Conservation (phyloP, 129 eudicot species). For the Gnaphalium uliginosum region DNA sequence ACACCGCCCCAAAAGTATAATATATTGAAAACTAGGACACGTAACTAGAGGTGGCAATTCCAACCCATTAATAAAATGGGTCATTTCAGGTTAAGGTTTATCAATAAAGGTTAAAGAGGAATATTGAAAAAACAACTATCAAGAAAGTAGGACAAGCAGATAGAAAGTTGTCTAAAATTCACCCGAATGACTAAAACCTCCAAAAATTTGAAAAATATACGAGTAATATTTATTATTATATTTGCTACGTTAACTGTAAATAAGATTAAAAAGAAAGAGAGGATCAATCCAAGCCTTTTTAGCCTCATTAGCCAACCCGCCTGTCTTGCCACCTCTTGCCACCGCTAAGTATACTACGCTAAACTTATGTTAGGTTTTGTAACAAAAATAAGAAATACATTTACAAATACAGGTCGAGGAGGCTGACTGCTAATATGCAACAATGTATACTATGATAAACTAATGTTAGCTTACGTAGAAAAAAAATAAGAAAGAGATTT, state of each 20-base stretch:
- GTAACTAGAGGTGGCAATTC: neutral
- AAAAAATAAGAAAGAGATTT: slow-evolving; percentile 14
- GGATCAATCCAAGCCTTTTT: neutral
- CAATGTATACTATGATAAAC: neutral
- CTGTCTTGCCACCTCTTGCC: neutral
- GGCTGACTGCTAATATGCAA: neutral
- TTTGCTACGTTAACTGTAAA: neutral
- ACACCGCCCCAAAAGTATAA: neutral
- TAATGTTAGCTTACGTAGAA: neutral
- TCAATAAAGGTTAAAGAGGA: neutral
- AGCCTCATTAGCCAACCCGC: neutral
- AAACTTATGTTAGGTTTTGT: neutral
- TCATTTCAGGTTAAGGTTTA: neutral
- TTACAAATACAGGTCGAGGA: neutral
- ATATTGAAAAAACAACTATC: neutral
- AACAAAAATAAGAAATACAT: neutral
- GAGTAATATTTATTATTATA: neutral
- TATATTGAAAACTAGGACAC: neutral
- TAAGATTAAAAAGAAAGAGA: neutral
- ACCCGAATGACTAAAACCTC: neutral
- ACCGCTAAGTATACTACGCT: neutral
- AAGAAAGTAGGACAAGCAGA: neutral
- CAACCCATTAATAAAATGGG: neutral
- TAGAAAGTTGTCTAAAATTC: neutral
- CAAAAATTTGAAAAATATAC: neutral